Conservation (phyloP, 202 grass and related monocot genomes). For the Setaria italica region DNA sequence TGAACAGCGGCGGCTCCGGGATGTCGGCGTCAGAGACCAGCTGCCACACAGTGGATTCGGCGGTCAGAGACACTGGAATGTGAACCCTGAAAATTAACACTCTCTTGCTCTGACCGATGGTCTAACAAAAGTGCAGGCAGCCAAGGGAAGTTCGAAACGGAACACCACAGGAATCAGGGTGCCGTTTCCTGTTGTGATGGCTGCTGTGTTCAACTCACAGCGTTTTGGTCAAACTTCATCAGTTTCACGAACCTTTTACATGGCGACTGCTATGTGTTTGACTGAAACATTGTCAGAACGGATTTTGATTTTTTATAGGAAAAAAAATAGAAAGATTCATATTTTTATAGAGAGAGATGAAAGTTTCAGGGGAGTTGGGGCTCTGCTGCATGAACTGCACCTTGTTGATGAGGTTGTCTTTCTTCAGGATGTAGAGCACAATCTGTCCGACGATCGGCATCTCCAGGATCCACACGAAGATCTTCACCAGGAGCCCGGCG, state of each 20-base stretch:
- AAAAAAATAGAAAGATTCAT: neutral
- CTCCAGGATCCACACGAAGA: conserved; percentile 96
- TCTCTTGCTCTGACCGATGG: neutral
- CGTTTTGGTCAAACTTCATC: too few species aligned
- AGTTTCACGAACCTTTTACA: too few species aligned
- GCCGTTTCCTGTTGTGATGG: neutral
- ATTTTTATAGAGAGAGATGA: neutral
- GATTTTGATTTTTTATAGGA: neutral
- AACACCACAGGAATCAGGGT: neutral
- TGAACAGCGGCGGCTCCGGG: conserved; percentile 84
- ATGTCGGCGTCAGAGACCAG: conserved; percentile 80
- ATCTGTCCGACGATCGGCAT: conserved; percentile 66
- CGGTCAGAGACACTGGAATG: neutral
- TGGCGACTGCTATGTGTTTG: neutral
- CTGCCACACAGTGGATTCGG: conserved; percentile 45
- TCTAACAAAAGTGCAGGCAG: conserved; percentile 4
- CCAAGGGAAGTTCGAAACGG: neutral
- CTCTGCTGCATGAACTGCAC: conserved; percentile 32
- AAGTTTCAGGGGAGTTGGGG: neutral
- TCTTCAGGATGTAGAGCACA: conserved; percentile 77
- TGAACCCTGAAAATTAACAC: neutral
- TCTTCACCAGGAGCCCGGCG: conserved; percentile 90
- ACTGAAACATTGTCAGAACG: neutral
- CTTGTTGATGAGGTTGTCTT: conserved; percentile 96
- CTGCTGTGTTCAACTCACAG: neutral